Percentiles rank a stretch among this genome's conserved stretches.
Evolutionary conservation across 1,284 basidiomycete species (phyloP).

Genomic region (Prillingera fragicola): DNA sequence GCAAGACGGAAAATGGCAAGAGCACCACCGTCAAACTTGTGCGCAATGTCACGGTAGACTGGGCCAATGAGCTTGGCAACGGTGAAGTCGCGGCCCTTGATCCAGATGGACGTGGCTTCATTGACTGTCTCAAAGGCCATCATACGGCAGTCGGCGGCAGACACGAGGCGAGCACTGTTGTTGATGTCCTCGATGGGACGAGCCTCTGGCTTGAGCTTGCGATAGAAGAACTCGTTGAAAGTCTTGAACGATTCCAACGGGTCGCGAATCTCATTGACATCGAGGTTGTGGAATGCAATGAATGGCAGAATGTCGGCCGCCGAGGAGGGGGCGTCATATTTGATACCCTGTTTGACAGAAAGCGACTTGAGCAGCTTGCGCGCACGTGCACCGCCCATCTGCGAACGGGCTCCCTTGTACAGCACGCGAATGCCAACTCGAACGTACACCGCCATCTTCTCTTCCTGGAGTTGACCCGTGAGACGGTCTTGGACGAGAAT

Average conservation of each 20-base stretch:
- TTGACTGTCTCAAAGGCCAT: conserved; percentile 83
- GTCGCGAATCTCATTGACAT: conserved; percentile 73
- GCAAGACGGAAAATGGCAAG: conserved; percentile 78
- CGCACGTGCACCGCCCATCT: conserved; percentile 88
- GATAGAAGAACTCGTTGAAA: conserved; percentile 83
- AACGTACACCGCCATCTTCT: conserved; percentile 88
- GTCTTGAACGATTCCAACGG: conserved; percentile 80
- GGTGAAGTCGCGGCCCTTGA: conserved; percentile 92
- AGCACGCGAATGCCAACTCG: conserved; percentile 83
- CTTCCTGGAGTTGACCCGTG: conserved; percentile 89
- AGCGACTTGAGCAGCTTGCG: conserved; percentile 75
- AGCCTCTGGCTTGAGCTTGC: conserved; percentile 77
- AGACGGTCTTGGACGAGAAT: conserved; percentile 89
- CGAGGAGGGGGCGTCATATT: conserved; percentile 83
- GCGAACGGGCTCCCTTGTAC: conserved; percentile 84
- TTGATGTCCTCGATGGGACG: conserved; percentile 70
- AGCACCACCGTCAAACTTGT: conserved; percentile 69
- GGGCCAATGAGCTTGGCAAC: conserved; percentile 74
- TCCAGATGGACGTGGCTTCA: conserved; percentile 87
- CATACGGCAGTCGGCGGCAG: conserved; percentile 86
- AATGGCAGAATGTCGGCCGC: conserved; percentile 78
- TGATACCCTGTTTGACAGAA: conserved; percentile 88
- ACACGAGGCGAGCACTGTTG: conserved; percentile 72
- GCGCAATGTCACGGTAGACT: conserved; percentile 61
- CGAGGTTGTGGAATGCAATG: conserved; percentile 83